Percentiles rank a stretch among this genome's conserved stretches.
Evolutionary conservation across 106 monocot genomes (phyloP).

Genomic region (Apostasia shenzhenica): DNA sequence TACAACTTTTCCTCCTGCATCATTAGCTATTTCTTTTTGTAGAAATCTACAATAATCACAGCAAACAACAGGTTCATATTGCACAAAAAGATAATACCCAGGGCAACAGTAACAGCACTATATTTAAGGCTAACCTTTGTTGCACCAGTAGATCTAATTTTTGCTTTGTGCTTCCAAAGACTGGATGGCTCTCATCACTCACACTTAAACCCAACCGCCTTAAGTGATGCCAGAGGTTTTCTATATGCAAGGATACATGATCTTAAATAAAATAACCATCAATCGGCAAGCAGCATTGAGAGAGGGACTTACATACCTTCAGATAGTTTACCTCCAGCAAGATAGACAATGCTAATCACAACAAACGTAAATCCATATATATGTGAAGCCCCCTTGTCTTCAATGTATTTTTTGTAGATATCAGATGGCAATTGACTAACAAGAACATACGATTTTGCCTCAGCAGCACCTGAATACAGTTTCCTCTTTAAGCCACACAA

Average conservation of each 20-base stretch:
- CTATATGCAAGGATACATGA: conserved; percentile 18
- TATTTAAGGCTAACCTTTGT: conserved; percentile 53
- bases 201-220: conserved; percentile 72
- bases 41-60: conserved; percentile 43
- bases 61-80: neutral
- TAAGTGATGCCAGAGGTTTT: conserved; percentile 91
- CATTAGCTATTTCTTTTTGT: conserved; percentile 76
- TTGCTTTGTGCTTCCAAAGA: conserved; percentile 76
- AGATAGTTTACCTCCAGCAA: conserved; percentile 78
- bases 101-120: neutral
- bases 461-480: conserved; percentile 37
- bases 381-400: conserved; percentile 66
- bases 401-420: conserved; percentile 50
- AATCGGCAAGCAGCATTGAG: neutral
- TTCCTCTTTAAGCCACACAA: neutral
- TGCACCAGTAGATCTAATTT: conserved; percentile 72
- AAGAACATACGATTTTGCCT: conserved; percentile 69
- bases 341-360: conserved; percentile 69
- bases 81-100: neutral
- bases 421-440: conserved; percentile 56
- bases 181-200: conserved; percentile 59
- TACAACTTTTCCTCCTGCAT: conserved; percentile 58
- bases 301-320: conserved; percentile 44
- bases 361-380: conserved; percentile 70
- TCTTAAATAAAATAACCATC: neutral